Base-by-base conservation (phyloP, 1,284 basidiomycete genomes). In the Boletus semigastroideus region DNA sequence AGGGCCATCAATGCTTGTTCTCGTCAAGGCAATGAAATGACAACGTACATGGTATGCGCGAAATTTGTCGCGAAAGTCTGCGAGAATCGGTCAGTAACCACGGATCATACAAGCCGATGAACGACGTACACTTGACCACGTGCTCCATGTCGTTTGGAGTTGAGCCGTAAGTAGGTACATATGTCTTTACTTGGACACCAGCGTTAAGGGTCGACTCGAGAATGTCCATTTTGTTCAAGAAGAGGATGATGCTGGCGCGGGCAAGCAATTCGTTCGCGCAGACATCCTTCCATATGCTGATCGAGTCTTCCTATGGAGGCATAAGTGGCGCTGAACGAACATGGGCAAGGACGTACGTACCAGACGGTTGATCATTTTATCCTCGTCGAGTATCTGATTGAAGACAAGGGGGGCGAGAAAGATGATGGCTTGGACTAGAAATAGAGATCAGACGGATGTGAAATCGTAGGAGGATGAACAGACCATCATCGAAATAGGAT, bases 141-240 rank as follows among this genome's bases (percentile, higher is more conserved):
- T 68, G 65, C 0, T 62, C 56, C 0, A 75, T 60, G 45, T 87
- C 83, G 59, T 90, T 89, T 0, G 82, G 74, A 28, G 73, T 69
- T 46, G 83, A 76, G 3, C 76, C 78, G 54, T 82, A 90, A 25
- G 78, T 82, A 0, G 84, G 78, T 4, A 89, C 83, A 50, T 76
- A 87, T 49, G 77, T 75, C 51, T 72, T 73, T 11, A 90, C 83
- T 17, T 67, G 64, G 20, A 86, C 75, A 12, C 85, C 86, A 5
- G 82, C 69, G 2, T 71, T 72, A 43, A 89, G 73, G 13, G 82
- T 87, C 16, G 76, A 71, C 42, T 73, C 64, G 13, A 88, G 67
- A 39, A 88, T 79, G 55, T 87, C 84, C 71, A 77, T 83, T 77
- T 87, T 88, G 59, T 88, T 88, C 52, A 87, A 73, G 64, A 88